Percentiles rank a stretch among this genome's conserved stretches.
Conservation (phyloP, 768 basidiomycete genomes). For the Tulasnella sp. region DNA sequence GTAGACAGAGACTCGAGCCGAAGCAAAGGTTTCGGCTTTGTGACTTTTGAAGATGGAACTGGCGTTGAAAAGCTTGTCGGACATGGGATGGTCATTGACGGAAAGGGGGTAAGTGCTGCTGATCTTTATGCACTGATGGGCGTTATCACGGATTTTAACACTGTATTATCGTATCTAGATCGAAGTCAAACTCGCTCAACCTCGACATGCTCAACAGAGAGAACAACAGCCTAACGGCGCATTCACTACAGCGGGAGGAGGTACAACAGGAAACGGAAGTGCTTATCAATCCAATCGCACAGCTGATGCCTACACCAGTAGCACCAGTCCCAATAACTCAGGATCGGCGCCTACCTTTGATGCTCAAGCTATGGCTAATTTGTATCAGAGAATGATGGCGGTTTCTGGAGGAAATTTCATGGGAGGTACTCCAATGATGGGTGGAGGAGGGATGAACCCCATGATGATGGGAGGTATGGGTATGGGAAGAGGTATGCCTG, state of each 20-base stretch:
- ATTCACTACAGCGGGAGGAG: conserved; percentile 26
- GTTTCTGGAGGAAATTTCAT: conserved; percentile 20
- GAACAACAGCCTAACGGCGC: conserved; percentile 35
- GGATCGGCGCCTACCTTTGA: conserved; percentile 51
- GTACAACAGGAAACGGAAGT: conserved; percentile 21
- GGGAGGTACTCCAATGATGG: conserved; percentile 23
- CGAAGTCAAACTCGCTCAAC: conserved; percentile 93
- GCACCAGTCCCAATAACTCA: conserved; percentile 14
- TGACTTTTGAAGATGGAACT: conserved; percentile 81
- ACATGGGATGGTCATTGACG: conserved; percentile 84
- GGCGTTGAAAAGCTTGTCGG: conserved; percentile 80
- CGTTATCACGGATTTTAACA: conserved; percentile 1
- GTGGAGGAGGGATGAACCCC: conserved; percentile 17
- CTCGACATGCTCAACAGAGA: conserved; percentile 48
- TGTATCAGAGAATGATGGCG: conserved; percentile 86
- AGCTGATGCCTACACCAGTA: conserved; percentile 28
- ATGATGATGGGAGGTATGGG: conserved; percentile 25
- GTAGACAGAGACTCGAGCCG: conserved; percentile 88
- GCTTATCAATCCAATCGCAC: conserved; percentile 24
- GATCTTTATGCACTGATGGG: not conserved
- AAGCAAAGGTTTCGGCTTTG: conserved; percentile 96
- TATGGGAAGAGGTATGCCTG: conserved; percentile 32
- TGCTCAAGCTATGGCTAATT: conserved; percentile 78
- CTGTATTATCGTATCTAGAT: conserved; percentile 43
- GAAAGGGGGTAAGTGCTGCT: conserved; percentile 61